Percentiles rank a stretch among this genome's conserved stretches.
phyloP scores from a whole-genome alignment of 2,329 filamentous ascomycete genomes.

The Arthrobotrys sinensis region DNA sequence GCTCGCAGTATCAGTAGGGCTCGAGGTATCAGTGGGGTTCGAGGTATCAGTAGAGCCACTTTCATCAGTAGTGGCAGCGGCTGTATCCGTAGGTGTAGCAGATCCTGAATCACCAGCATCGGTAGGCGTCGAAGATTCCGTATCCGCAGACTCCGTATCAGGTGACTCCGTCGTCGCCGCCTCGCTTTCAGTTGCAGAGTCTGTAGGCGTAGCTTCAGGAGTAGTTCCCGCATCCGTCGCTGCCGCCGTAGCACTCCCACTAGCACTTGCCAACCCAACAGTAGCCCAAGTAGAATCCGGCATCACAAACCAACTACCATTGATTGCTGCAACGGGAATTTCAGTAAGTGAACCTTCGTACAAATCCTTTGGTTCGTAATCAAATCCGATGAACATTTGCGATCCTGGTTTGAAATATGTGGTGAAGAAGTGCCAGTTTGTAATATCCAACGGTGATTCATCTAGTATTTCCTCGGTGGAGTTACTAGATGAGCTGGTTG shows the following conservation, averaged over 20 bases:
- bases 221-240: background rate
- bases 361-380: constrained; percentile 41
- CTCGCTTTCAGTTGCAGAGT: background rate
- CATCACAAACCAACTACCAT: constrained; percentile 57
- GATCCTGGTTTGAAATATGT: constrained; percentile 56
- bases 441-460: constrained; percentile 45
- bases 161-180: background rate
- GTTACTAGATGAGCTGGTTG: background rate
- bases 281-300: constrained; percentile 48
- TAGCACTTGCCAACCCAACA: background rate
- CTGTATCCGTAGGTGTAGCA: background rate
- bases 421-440: constrained; percentile 48
- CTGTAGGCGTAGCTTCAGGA: background rate
- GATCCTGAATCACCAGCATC: background rate
- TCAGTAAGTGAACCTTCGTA: constrained; percentile 24
- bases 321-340: constrained; percentile 39
- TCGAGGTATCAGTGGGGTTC: background rate
- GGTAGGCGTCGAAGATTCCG: background rate
- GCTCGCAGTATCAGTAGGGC: constrained; percentile 1
- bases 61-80: background rate
- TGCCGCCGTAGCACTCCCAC: background rate
- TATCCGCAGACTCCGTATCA: background rate
- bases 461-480: constrained; percentile 16
- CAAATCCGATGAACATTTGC: constrained; percentile 59
- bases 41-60: background rate